phyloP scores from a whole-genome alignment of 2,329 filamentous ascomycete genomes.

The Neurospora sp. region DNA sequence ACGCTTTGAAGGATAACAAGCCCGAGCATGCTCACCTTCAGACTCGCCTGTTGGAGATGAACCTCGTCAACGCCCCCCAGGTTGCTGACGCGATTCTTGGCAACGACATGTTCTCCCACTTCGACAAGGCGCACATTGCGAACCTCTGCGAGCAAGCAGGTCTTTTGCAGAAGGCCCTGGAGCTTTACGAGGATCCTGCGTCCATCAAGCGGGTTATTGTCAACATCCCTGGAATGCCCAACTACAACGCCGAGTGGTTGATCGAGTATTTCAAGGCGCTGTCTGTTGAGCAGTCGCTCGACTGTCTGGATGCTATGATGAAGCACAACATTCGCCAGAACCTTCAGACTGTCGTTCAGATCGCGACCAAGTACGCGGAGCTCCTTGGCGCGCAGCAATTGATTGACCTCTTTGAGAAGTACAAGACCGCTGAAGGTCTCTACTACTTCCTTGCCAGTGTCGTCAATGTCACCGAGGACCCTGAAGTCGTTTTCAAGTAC shows the following conservation, averaged over 20 bases:
- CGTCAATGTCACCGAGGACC: slow-evolving; percentile 90
- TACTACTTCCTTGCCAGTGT: slow-evolving; percentile 98
- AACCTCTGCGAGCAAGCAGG: slow-evolving; percentile 89
- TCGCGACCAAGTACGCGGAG: slow-evolving; percentile 97
- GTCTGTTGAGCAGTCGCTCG: slow-evolving; percentile 88
- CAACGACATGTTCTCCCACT: slow-evolving; percentile 98
- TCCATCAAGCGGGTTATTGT: slow-evolving; percentile 84
- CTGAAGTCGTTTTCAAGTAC: slow-evolving; percentile 98
- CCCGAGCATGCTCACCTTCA: slow-evolving; percentile 90
- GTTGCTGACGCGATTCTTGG: slow-evolving; percentile 96
- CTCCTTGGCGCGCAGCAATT: slow-evolving; percentile 77
- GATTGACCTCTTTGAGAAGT: slow-evolving; percentile 93
- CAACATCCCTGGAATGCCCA: slow-evolving; percentile 71
- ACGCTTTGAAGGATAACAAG: slow-evolving; percentile 88
- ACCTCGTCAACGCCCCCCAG: slow-evolving; percentile 89
- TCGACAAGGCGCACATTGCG: slow-evolving; percentile 83
- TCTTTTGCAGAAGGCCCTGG: slow-evolving; percentile 74
- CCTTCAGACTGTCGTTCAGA: slow-evolving; percentile 84
- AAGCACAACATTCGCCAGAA: slow-evolving; percentile 96
- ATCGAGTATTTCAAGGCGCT: slow-evolving; percentile 88
- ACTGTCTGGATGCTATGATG: slow-evolving; percentile 93
- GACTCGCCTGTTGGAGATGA: slow-evolving; percentile 95
- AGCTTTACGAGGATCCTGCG: slow-evolving; percentile 86
- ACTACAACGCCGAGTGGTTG: slow-evolving; percentile 85
- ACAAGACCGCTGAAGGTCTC: slow-evolving; percentile 90